Conservation (phyloP, 1,284 basidiomycete genomes). For the Microbotryum saponariae region DNA sequence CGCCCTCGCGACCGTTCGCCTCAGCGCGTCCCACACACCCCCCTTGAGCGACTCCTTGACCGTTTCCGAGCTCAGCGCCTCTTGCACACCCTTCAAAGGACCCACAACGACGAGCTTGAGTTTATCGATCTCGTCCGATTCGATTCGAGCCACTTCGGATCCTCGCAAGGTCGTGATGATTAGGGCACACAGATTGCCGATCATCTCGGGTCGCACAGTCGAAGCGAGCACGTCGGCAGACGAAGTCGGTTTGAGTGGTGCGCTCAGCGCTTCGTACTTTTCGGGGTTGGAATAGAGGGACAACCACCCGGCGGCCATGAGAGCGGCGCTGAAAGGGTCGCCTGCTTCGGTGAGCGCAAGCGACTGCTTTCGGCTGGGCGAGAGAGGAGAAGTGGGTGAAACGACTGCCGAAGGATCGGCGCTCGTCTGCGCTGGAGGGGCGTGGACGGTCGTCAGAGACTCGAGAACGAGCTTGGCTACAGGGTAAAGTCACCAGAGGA, state of each 20-base stretch:
- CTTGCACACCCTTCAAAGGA: background rate
- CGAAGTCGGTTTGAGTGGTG: background rate
- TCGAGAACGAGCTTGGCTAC: slow-evolving; percentile 57
- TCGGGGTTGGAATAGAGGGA: background rate
- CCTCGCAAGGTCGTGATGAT: slow-evolving; percentile 8
- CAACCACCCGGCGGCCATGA: slow-evolving; percentile 16
- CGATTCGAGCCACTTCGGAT: background rate
- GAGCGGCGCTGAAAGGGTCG: slow-evolving; percentile 11
- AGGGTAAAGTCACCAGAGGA: background rate
- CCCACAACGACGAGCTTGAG: slow-evolving; percentile 1
- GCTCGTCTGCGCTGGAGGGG: background rate
- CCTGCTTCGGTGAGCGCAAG: background rate
- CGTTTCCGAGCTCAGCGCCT: background rate
- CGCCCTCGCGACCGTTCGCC: background rate
- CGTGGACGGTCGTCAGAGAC: slow-evolving; percentile 42
- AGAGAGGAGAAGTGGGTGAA: background rate
- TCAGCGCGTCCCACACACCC: background rate
- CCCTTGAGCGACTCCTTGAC: background rate
- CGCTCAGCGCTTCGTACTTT: background rate
- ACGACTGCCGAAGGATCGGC: background rate
- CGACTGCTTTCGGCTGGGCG: background rate
- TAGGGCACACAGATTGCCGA: slow-evolving; percentile 17
- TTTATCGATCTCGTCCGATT: background rate
- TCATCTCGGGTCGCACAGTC: slow-evolving; percentile 25
- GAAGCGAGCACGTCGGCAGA: background rate